Evolutionary conservation across 257 asterid species (phyloP), one percentile per base, ranked within the genome.

Genomic region (Voacanga thouarsii): DNA sequence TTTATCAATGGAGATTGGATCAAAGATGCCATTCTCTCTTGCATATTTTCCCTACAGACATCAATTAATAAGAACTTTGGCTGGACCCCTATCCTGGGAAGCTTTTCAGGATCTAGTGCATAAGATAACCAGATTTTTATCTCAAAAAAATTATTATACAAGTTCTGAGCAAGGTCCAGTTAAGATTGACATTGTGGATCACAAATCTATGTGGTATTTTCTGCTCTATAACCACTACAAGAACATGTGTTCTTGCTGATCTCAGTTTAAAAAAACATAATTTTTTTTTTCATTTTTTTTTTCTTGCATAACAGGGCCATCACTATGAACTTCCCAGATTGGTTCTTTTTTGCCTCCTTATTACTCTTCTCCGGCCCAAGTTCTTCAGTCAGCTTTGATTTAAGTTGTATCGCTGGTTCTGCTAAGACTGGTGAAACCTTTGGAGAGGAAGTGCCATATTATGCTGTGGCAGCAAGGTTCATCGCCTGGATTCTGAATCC

Each of bases 401-500:
- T 83, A 2, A 68, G 77, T 78, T 67, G 77, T 72, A 21, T 74
- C 37, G 61, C 26, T 72, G 77, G 75, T 43, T 78, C 82, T 47
- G 44, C 71, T 43, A 75, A 85, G 64, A 71, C 78, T 72, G 81
- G 75, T 72, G 65, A 77, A 66, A 71, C 77, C 67, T 64, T 78
- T 81, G 83, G 69, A 64, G 78, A 53, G 44, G 81, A 85, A 71
- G 72, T 69, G 76, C 78, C 89, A 74, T 81, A 80, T 83, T 82
- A 81, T 64, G 78, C 81, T 41, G 85, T 72, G 45, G 94, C 96
- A 43, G 94, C 94, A 69, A 84, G 86, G 77, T 90, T 84, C 74
- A 83, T 91, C 72, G 94, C 96, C 26, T 93, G 97, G 97, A 79
- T 89, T 82, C 81, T 90, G 82, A 80, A 80, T 83, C 97, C 97